Base-by-base conservation (phyloP, 345 rosid genomes). In the Excoecaria agallocha region DNA sequence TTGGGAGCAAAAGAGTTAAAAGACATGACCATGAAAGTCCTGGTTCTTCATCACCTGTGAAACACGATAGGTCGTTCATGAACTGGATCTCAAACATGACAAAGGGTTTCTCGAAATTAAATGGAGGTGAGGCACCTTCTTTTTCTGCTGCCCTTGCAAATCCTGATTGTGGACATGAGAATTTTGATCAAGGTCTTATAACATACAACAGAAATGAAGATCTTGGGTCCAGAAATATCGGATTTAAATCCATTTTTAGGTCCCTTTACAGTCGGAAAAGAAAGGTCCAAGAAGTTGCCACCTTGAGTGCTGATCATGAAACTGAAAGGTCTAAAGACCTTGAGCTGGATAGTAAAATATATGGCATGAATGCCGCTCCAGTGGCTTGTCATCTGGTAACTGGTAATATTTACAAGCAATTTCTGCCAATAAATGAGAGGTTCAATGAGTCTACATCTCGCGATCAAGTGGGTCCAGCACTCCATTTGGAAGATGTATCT, bases 41-140 rank as follows among this genome's bases (percentile, higher is more conserved):
- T 22, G 85, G 86, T 69, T 89, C 94, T 35, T 68, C 88, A 30
- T 82, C 92, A 20, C 79, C 70, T 22, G 51, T 60, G 43, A 90
- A 78, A 76, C 91, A 89, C 30, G 93, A 89, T 80, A 90, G 98
- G 81, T 91, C 99, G 22, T 95, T 95, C 64, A 76, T 90, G 87
- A 91, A 85, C 70, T 92, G 98, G 99, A 95, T 95, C 83, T 87
- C 90, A 39, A 95, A 93, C 78, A 87, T 93, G 92, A 82, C 82
- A 58, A 92, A 87, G 82, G 98, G 97, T 9, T 78, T 84, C 59
- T 35, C 83, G 76, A 90, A 83, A 73, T 77, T 86, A 62, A 85
- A 80, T 61, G 76, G 74, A 65, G 86, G 81, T 6, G 69, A 74
- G 35, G 66, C 65, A 54, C 89, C 89, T 61, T 70, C 85, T 68